Conservation (phyloP, 192 early-diverging fungal genomes). For the Dissophora ornata region DNA sequence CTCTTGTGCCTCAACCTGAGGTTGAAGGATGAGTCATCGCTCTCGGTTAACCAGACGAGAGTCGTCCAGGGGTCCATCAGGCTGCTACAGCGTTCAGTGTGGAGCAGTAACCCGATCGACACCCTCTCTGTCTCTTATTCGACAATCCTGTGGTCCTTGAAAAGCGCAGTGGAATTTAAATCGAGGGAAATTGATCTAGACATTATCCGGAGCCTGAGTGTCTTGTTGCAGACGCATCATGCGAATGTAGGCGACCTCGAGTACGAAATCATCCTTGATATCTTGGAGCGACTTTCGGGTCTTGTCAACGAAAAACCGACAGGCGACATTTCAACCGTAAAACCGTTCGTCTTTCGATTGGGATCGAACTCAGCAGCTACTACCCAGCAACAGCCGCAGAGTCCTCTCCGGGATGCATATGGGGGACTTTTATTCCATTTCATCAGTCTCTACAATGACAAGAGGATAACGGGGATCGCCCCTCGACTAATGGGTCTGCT, state of each 20-base stretch:
- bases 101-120: constrained; percentile 60
- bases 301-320: constrained; percentile 13
- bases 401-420: constrained; percentile 31
- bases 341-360: constrained; percentile 26
- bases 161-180: constrained; percentile 32
- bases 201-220: constrained; percentile 30
- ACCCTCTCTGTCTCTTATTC: constrained; percentile 53
- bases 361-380: not conserved
- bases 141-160: constrained; percentile 51
- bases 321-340: constrained; percentile 7
- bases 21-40: constrained; percentile 19
- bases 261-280: constrained; percentile 63
- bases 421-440: constrained; percentile 43
- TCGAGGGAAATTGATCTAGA: constrained; percentile 36
- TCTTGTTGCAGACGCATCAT: constrained; percentile 18
- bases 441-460: constrained; percentile 30
- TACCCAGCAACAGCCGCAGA: constrained; percentile 7
- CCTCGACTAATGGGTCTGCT: constrained; percentile 62
- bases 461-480: constrained; percentile 49
- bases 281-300: constrained; percentile 39
- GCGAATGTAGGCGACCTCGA: constrained; percentile 51
- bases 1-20: constrained; percentile 66
- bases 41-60: constrained; percentile 19
- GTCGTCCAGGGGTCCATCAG: constrained; percentile 67
- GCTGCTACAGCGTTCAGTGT: constrained; percentile 66